Conservation (phyloP, 2,329 filamentous ascomycete genomes). For the Cytospora piceicola region DNA sequence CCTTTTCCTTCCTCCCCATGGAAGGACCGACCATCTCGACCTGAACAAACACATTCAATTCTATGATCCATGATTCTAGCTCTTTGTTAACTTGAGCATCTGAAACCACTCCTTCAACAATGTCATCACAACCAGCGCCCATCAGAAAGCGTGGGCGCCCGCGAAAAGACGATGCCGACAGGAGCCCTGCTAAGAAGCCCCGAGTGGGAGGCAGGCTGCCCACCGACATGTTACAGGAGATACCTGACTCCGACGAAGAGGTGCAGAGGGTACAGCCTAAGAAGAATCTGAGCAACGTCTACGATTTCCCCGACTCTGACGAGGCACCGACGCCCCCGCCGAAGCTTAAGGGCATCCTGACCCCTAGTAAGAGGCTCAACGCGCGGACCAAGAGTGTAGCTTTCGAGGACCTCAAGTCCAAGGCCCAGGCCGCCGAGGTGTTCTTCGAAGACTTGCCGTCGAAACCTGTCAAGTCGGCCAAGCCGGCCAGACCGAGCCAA, state of each 20-base stretch:
- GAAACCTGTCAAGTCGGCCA: conserved; percentile 38
- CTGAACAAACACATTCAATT: background rate
- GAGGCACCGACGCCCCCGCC: conserved; percentile 29
- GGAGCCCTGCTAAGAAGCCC: conserved; percentile 30
- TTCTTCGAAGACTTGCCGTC: conserved; percentile 58
- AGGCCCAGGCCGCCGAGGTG: conserved; percentile 45
- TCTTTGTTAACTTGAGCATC: background rate
- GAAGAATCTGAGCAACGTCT: conserved; percentile 22
- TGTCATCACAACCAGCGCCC: conserved; percentile 17
- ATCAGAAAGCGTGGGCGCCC: conserved; percentile 28
- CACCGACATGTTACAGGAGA: conserved; percentile 30
- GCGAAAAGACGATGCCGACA: conserved; percentile 23
- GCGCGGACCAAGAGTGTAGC: conserved; percentile 57
- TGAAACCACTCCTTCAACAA: background rate
- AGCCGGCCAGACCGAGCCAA: conserved; percentile 31
- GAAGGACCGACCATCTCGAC: background rate
- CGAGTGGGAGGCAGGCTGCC: conserved; percentile 24
- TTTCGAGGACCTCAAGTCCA: conserved; percentile 46
- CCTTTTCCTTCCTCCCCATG: background rate
- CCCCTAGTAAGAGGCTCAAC: conserved; percentile 52
- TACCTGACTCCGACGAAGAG: conserved; percentile 36
- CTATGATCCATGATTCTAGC: background rate
- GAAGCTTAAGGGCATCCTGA: conserved; percentile 59
- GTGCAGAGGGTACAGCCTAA: background rate
- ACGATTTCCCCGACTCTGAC: conserved; percentile 33